These are phyloP conservation scores for Fusarium sp. DNA, from an alignment of 2,329 filamentous ascomycete species.

Conservation along the genomic window DNA sequence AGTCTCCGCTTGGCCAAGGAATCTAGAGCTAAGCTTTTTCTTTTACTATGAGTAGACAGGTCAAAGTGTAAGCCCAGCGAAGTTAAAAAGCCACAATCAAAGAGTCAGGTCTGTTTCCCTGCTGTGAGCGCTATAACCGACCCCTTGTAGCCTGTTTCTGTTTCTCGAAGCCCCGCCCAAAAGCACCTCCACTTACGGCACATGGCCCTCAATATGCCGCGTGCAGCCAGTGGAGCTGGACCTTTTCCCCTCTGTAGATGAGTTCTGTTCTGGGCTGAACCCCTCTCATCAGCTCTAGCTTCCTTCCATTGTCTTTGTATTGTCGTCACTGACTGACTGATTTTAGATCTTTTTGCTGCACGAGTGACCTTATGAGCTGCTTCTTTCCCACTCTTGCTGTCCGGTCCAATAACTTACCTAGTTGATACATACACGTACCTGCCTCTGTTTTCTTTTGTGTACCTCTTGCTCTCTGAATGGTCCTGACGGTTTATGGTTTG, in stretches of 20 bases:
- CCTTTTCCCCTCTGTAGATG: conserved; percentile 4
- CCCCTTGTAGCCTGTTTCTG: conserved; percentile 2
- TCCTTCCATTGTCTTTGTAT: conserved; percentile 18
- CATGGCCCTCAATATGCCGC: conserved; percentile 28
- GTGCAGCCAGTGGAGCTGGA: conserved; percentile 23
- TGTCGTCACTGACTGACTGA: conserved; percentile 20
- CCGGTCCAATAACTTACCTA: not conserved
- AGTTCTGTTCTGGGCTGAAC: not conserved
- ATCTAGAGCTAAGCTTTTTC: conserved; percentile 1
- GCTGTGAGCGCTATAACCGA: conserved; percentile 1
- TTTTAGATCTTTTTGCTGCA: not conserved
- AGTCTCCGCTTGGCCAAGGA: conserved; percentile 5
- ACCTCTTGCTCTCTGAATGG: conserved; percentile 2
- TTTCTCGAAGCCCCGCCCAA: conserved; percentile 17
- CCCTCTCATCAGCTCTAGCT: conserved; percentile 35
- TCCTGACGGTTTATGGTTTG: not conserved
- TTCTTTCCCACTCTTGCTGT: conserved; percentile 15
- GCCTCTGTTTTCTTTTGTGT: conserved; percentile 7
- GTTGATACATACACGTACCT: not conserved
- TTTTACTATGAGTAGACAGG: not conserved
- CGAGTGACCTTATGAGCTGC: conserved; percentile 33
- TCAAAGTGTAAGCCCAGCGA: not conserved
- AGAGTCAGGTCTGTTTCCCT: not conserved
- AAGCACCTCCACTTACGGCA: conserved; percentile 24
- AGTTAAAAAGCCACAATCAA: not conserved